Evolutionary conservation across 176 grass and related monocot genomes (phyloP), one percentile per base, ranked within the genome.

Genomic region (Dendrocalamus sinicus): DNA sequence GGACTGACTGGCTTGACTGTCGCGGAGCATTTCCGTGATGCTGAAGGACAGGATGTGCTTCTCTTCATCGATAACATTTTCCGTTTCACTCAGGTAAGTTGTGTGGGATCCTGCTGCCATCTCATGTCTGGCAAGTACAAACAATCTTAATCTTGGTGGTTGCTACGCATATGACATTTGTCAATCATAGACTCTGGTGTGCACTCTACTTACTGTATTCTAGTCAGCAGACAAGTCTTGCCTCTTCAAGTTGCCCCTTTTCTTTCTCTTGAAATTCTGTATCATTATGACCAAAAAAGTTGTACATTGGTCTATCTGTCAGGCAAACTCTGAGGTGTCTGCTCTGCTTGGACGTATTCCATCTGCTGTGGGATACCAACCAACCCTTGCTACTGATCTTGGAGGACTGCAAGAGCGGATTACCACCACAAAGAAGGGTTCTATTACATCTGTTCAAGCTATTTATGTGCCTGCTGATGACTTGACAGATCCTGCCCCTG

Each of bases 251-350:
- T 84, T 69, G 7, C 2, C 9, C 20, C 4, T 39, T 46, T 9
- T 43, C 8, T 46, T 67, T 28, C 28, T 46, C 39, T 62, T 77
- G 20, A 39, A 6, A 28, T 71, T 58, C 3, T 80, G 37, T 67
- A 47, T 6, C 15, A 20, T 23, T 57, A 48, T 41, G 54, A 16
- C 46, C 84, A 8, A 79, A 65, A 89, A 84, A 63, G 11, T 10
- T 64, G 55, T 63, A 72, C 43, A 74, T 71, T 91, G 58, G 26
- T 85, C 35, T 87, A 17, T 85, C 20, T 83, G 37, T 67, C 82
- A 97, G 92, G 95, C 95, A 6, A 97, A 97, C 84, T 97, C 95
- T 86, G 90, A 97, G 93, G 95, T 97, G 89, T 97, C 95, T 95
- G 95, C 95, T 11, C 90, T 97, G 59, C 95, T 97, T 77, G 95